Evolutionary conservation across 106 monocot genomes (phyloP).

Genomic region (Acorus calamus): DNA sequence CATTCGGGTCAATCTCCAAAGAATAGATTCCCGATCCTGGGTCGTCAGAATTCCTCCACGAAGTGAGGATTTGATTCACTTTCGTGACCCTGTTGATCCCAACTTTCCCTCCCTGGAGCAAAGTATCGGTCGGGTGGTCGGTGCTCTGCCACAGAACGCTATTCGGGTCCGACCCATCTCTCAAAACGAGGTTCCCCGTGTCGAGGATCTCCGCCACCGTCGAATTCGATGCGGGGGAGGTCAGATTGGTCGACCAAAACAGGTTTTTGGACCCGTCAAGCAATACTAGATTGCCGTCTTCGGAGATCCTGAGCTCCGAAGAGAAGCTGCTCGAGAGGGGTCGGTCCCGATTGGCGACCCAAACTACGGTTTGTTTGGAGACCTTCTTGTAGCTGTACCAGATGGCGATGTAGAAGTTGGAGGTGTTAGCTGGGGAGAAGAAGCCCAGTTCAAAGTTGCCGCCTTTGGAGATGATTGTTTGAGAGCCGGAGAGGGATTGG

Average conservation of each 20-base stretch:
- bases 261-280: not conserved
- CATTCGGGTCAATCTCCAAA: conserved; percentile 22
- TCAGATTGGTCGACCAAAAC: conserved; percentile 6
- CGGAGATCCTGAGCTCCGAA: conserved; percentile 1
- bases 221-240: not conserved
- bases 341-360: too few species aligned
- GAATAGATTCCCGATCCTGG: conserved; percentile 35
- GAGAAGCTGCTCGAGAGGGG: too few species aligned
- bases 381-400: too few species aligned
- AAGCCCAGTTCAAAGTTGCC: too few species aligned
- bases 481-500: too few species aligned
- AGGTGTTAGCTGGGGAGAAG: too few species aligned
- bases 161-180: conserved; percentile 5
- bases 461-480: too few species aligned
- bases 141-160: conserved; percentile 32
- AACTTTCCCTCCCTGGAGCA: conserved; percentile 38
- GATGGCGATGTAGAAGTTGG: too few species aligned
- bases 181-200: conserved; percentile 32
- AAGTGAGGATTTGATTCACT: conserved; percentile 6
- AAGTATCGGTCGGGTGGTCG: conserved; percentile 34
- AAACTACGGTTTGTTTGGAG: too few species aligned
- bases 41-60: conserved; percentile 27
- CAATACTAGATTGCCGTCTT: conserved; percentile 4
- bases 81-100: conserved; percentile 19
- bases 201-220: conserved; percentile 21